Percentiles rank a stretch among this genome's conserved stretches.
Evolutionary conservation across 345 rosid species (phyloP).

Genomic region (Odontarrhena argentea): DNA sequence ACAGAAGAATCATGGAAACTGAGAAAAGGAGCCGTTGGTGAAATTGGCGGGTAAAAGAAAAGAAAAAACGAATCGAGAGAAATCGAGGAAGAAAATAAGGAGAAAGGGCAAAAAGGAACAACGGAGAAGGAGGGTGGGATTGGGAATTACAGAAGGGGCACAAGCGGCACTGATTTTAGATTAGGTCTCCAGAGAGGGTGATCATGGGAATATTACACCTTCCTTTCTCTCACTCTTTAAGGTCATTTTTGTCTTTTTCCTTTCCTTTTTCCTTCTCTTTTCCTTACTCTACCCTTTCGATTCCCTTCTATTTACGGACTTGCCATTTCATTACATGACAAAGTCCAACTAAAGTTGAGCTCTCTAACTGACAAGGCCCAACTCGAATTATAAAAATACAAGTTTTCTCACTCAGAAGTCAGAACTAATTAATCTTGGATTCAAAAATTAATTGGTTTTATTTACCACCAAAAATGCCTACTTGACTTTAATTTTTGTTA

Average conservation of each 20-base stretch:
- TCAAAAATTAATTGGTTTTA: not conserved
- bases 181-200: constrained; percentile 41
- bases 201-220: constrained; percentile 42
- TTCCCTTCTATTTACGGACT: constrained; percentile 18
- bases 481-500: too few species aligned
- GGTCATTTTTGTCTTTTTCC: constrained; percentile 55
- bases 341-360: not conserved
- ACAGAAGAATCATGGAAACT: not conserved
- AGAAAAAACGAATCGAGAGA: not conserved
- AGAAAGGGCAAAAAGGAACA: constrained; percentile 35
- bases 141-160: constrained; percentile 63
- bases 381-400: not conserved
- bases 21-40: constrained; percentile 39
- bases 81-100: constrained; percentile 20
- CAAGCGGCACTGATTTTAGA: constrained; percentile 50
- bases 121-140: constrained; percentile 44
- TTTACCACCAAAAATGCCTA: too few species aligned
- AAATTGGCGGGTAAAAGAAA: constrained; percentile 56
- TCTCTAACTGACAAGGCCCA: constrained; percentile 11
- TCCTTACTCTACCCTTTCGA: not conserved
- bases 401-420: not conserved
- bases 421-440: not conserved
- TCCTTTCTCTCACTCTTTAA: not conserved
- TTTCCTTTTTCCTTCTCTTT: not conserved
- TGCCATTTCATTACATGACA: not conserved